Evolutionary conservation across 495 filamentous ascomycete species (phyloP), one percentile per base, ranked within the genome.

Genomic region (Aspergillus nanangensis): DNA sequence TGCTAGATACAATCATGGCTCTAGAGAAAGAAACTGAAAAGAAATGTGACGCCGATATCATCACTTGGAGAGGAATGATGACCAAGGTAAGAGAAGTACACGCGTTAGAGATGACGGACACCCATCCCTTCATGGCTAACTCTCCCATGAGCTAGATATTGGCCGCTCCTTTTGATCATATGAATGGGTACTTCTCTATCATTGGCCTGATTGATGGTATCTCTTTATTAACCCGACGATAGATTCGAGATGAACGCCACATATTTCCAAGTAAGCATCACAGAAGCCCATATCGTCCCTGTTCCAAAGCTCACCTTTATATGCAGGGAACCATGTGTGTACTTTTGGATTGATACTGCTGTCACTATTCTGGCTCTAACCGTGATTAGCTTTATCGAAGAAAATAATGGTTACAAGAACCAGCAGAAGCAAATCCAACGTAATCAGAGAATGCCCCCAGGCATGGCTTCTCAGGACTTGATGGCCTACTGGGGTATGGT

Each of bases 31-130:
- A 80, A 44, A 80, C 75, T 5, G 77, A 76, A 8, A 77, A 79
- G 55, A 81, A 70, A 57, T 82, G 83, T 25, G 80, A 87, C 34
- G 83, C 84, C 8, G 84, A 96, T 48, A 60, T 99, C 35, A 77
- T 97, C 37, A 96, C 92, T 0, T 99, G 92, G 92, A 72, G 93
- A 55, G 93, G 93, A 17, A 96, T 99, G 89, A 88, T 99, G 87
- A 97, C 93, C 45, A 99, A 96, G 77, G 88, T 88, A 54, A 31
- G n/a, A n/a, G n/a, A n/a, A n/a, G n/a, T n/a, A 65, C 27, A n/a
- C n/a, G n/a, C n/a, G n/a, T n/a, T n/a, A n/a, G n/a, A n/a, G n/a
- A n/a, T n/a, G n/a, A n/a, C n/a, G n/a, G n/a, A n/a, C n/a, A n/a
- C n/a, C n/a, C n/a, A n/a, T n/a, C n/a, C n/a, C n/a, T n/a, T n/a